These are phyloP conservation scores for Hypoxylon sp. DNA, from an alignment of 2,329 filamentous ascomycete species.

Conservation along the genomic window DNA sequence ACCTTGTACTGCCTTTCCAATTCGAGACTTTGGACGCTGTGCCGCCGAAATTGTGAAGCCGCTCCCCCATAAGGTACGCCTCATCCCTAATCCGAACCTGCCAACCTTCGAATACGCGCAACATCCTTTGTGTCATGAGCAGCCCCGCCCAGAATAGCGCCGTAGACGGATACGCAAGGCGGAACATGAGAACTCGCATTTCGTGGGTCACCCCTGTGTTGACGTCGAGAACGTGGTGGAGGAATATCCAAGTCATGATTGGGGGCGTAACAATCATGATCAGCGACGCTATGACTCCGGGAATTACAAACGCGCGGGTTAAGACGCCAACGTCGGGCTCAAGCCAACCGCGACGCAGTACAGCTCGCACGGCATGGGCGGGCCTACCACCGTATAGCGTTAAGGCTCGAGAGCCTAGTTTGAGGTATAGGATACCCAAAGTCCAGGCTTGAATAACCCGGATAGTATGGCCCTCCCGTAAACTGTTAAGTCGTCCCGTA, in stretches of 20 bases:
- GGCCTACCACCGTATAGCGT: conserved; percentile 78
- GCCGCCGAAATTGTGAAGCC: conserved; percentile 85
- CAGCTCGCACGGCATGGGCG: conserved; percentile 80
- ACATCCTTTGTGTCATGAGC: conserved; percentile 66
- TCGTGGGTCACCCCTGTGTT: conserved; percentile 47
- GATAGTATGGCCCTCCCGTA: conserved; percentile 73
- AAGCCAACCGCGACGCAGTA: conserved; percentile 82
- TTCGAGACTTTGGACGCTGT: conserved; percentile 46
- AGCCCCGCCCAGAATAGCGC: conserved; percentile 65
- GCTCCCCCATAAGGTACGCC: conserved; percentile 94
- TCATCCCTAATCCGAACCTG: conserved; percentile 89
- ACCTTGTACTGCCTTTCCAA: conserved; percentile 49
- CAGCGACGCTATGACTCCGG: conserved; percentile 73
- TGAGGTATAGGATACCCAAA: conserved; percentile 89
- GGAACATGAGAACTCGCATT: conserved; percentile 61
- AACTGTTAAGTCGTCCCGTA: conserved; percentile 51
- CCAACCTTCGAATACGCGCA: conserved; percentile 80
- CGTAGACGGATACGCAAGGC: conserved; percentile 79
- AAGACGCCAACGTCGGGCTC: conserved; percentile 84
- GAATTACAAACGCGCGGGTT: conserved; percentile 89
- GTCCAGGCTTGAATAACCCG: conserved; percentile 96
- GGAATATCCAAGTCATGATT: conserved; percentile 67
- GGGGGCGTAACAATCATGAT: conserved; percentile 77
- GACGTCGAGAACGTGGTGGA: conserved; percentile 53
- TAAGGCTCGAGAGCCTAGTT: conserved; percentile 80